These are phyloP conservation scores for Gossypium raimondii DNA, from an alignment of 345 rosid genomes.

Conservation along the genomic window DNA sequence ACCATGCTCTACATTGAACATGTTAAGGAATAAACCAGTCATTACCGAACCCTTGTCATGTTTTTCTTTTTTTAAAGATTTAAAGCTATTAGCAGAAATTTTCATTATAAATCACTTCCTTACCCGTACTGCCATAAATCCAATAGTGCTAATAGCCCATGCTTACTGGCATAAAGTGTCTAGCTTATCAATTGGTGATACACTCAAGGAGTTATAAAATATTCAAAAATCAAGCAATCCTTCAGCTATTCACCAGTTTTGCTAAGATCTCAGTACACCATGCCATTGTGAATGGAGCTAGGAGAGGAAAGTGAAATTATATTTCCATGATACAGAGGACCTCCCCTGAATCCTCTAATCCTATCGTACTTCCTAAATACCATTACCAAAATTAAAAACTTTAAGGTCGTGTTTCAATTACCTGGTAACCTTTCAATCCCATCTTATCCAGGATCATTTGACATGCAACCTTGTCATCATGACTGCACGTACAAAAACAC, in stretches of 20 bases:
- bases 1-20: background rate
- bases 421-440: constrained; percentile 97
- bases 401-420: constrained; percentile 25
- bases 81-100: background rate
- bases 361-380: background rate
- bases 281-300: no score
- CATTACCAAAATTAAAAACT: constrained; percentile 9
- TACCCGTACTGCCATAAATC: background rate
- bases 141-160: background rate
- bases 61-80: background rate
- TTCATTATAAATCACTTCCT: background rate
- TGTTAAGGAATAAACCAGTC: background rate
- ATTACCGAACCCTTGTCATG: background rate
- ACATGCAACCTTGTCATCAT: constrained; percentile 92
- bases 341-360: constrained; percentile 4
- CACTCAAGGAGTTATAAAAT: background rate
- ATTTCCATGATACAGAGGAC: background rate
- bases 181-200: constrained; percentile 1
- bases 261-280: background rate
- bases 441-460: constrained; percentile 85
- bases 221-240: background rate
- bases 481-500: constrained; percentile 38
- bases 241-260: background rate
- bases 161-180: background rate
- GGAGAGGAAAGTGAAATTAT: background rate